phyloP scores from a whole-genome alignment of 345 rosid genomes.

The Turnera subulata region DNA sequence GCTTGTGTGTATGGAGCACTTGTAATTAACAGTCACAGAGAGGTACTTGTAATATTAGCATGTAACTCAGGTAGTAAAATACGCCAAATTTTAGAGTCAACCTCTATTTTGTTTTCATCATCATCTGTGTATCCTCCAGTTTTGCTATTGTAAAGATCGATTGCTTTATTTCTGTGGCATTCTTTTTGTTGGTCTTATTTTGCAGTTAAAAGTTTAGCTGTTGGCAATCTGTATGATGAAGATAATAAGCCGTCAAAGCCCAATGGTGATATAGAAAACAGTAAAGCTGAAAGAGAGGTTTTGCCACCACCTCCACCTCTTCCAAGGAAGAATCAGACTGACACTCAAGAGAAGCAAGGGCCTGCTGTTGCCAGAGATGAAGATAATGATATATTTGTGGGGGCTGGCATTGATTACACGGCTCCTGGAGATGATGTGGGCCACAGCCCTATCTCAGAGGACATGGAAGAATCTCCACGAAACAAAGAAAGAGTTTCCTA shows the following conservation, averaged over 20 bases:
- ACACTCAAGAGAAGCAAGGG: conserved; percentile 52
- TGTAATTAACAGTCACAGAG: background rate
- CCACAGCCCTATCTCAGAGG: conserved; percentile 91
- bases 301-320: conserved; percentile 74
- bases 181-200: background rate
- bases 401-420: conserved; percentile 71
- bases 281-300: conserved; percentile 43
- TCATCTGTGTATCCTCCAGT: background rate
- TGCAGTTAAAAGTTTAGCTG: conserved; percentile 51
- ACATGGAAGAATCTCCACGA: conserved; percentile 98
- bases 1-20: background rate
- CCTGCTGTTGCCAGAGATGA: conserved; percentile 57
- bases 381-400: conserved; percentile 85
- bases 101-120: background rate
- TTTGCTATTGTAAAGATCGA: too few relatives aligned
- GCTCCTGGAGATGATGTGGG: conserved; percentile 76
- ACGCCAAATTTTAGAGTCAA: background rate
- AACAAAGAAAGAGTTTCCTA: conserved; percentile 69
- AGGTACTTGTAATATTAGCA: too few relatives aligned
- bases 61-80: background rate
- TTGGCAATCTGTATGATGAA: conserved; percentile 51
- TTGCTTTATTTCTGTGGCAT: background rate
- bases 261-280: conserved; percentile 36
- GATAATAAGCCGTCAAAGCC: conserved; percentile 48
- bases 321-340: conserved; percentile 41